Base-by-base conservation (phyloP, 768 basidiomycete genomes). In the Suillus plorans region DNA sequence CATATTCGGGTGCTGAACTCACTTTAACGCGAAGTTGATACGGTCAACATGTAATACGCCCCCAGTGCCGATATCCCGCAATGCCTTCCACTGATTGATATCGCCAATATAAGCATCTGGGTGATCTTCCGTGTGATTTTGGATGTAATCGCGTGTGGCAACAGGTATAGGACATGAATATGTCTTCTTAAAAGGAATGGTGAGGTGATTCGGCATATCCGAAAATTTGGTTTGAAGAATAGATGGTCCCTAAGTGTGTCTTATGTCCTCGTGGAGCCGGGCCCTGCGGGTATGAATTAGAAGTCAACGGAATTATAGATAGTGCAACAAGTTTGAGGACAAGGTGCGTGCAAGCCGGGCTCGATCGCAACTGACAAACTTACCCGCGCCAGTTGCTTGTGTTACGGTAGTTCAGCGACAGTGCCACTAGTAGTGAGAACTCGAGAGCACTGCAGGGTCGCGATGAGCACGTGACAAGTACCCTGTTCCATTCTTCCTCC, bases 51-150 rank as follows among this genome's bases (percentile, higher is more conserved):
- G 87, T 20, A 87, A 82, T 4, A 77, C 69, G 20, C 79, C 81
- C 61, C 81, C 81, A 4, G 85, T 73, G 57, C 76, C 84, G 36
- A 80, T 80, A 14, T 83, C 86, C 47, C 95, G 82, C 60, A 95
- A 77, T 2, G 77, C 71, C 60, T 89, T 87, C 87, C 95, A 94
- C 44, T 76, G 75, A 5, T 81, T 82, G 58, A 96, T 86, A 74
- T 97, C 96, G 71, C 82, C 81, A 72, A 81, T 88, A 80, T 94
- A 95, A 31, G 89, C 88, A 69, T 96, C 94, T 2, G 95, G 94
- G 70, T 95, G 92, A 41, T 87, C 85, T 34, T 89, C 88, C 2
- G 82, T 81, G 73, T 90, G 85, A 45, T 84, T 69, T n/a, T 81
- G 80, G 37, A 97, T 88, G 75, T 94, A 94, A 49, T 80, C 80